These are phyloP conservation scores for Umbellularia californica DNA, from an alignment of 164 flowering plant genomes.

Conservation along the genomic window DNA sequence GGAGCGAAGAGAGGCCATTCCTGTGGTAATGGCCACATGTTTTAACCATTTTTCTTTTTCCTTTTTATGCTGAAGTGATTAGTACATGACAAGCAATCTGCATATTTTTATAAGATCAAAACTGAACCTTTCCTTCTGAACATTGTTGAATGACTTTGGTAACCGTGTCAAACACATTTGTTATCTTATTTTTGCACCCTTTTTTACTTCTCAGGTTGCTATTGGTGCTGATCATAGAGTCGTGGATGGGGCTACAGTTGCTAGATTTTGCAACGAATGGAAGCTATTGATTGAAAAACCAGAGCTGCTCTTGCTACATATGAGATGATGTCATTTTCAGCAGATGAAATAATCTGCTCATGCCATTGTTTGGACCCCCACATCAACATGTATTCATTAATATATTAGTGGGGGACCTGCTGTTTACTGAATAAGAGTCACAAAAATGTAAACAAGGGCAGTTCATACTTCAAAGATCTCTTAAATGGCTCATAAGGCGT, in stretches of 20 bases:
- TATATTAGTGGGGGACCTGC: not conserved
- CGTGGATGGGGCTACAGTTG: conserved; percentile 90
- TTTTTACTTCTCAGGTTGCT: conserved; percentile 48
- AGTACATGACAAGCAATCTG: too few relatives aligned
- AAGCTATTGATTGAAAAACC: conserved; percentile 77
- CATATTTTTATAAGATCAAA: not conserved
- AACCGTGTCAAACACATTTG: not conserved
- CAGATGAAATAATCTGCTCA: not conserved
- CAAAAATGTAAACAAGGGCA: not conserved
- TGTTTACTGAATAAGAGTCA: not conserved
- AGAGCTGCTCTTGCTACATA: conserved; percentile 65
- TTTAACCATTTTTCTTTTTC: too few relatives aligned
- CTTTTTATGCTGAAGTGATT: too few relatives aligned
- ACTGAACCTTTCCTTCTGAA: not conserved
- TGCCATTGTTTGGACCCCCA: not conserved
- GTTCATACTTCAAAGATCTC: not conserved
- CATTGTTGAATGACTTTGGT: not conserved
- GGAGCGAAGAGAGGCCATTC: too few relatives aligned
- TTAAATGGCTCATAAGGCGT: too few relatives aligned
- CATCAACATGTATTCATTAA: not conserved
- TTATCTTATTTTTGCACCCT: not conserved
- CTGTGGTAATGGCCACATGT: too few relatives aligned
- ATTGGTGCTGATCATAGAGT: conserved; percentile 97
- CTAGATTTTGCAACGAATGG: conserved; percentile 92
- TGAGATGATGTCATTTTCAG: conserved; percentile 39